Base-by-base conservation (phyloP, 208 protist species). In the Leishmania guyanensis region DNA sequence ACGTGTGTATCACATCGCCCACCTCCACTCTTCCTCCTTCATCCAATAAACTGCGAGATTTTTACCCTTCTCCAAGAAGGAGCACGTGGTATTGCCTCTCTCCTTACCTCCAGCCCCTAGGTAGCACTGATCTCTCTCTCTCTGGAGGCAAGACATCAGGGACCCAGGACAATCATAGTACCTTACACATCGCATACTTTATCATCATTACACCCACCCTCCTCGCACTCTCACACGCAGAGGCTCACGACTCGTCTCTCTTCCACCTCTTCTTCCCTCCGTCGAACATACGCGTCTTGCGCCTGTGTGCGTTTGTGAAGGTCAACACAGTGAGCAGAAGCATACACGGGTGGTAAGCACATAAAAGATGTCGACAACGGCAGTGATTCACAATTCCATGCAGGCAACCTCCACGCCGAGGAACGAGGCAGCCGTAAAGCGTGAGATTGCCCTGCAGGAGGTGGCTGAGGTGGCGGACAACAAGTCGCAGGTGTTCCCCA, bases 401-500 rank as follows among this genome's bases (percentile, higher is more conserved):
- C 75, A 78, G 62, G 82, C 70, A 51, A 36, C 51, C 20, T 36
- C 82, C 54, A 29, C 43, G 54, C 70, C 73, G 70, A 78, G 36
- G 77, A 82, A 73, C 77, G 77, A 82, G 77, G 70, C 64, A 8
- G 77, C 77, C 26, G 64, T 85, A 51, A 85, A 85, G 82, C 77
- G 29, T 56, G 77, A 72, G 33, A 81, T 85, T 36, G 77, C 69
- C 46, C 66, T 75, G 71, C 71, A 81, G 60, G 82, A 85, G 50
- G 70, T 72, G n/a, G 20, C 70, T 36, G 72, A 81, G 43, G 77
- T 82, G 39, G 72, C 82, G 26, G 65, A 85, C 64, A 85, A 85
- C 64, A 80, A 84, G 83, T 84, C 79, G 71, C 77, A 64, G 16
- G 74, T 76, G 43, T 65, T 79, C 39, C 69, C 84, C 36, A 77